Conservation (phyloP, 208 protist species). For the Trichomonas tenax region DNA sequence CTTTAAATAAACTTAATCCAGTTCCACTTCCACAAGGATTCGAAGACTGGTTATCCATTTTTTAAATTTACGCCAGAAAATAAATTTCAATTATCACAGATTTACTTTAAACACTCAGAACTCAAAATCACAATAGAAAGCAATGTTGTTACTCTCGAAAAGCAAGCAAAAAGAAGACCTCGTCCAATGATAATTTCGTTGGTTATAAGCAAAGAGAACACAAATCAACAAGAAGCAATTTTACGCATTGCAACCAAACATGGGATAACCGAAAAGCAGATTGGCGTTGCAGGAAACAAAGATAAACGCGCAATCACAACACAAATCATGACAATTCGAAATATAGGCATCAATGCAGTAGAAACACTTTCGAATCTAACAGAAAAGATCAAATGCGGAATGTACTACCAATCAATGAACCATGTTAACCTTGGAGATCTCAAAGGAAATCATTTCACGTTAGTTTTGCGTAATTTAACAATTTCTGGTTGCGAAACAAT, state of each 20-base stretch:
- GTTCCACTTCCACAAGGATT: neutral
- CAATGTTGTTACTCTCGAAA: neutral
- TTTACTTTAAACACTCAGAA: neutral
- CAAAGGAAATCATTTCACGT: neutral
- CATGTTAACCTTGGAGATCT: neutral
- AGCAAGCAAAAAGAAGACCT: neutral
- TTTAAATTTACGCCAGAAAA: neutral
- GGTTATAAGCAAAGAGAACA: neutral
- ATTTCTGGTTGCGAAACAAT: neutral
- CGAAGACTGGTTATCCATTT: neutral
- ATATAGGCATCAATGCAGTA: neutral
- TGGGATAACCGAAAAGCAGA: neutral
- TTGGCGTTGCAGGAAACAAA: neutral
- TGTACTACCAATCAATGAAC: neutral
- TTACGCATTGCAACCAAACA: neutral
- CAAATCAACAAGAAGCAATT: neutral
- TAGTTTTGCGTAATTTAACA: neutral
- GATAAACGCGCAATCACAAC: constrained; percentile 12
- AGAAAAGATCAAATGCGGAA: neutral
- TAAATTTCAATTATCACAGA: neutral
- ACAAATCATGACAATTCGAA: neutral
- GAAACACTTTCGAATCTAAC: neutral
- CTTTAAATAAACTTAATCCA: neutral
- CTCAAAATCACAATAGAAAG: neutral
- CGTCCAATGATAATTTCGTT: neutral